Percentiles rank a stretch among this genome's conserved stretches.
Evolutionary conservation across 345 rosid genomes (phyloP).

Genomic region (Anastatica hierochuntica): DNA sequence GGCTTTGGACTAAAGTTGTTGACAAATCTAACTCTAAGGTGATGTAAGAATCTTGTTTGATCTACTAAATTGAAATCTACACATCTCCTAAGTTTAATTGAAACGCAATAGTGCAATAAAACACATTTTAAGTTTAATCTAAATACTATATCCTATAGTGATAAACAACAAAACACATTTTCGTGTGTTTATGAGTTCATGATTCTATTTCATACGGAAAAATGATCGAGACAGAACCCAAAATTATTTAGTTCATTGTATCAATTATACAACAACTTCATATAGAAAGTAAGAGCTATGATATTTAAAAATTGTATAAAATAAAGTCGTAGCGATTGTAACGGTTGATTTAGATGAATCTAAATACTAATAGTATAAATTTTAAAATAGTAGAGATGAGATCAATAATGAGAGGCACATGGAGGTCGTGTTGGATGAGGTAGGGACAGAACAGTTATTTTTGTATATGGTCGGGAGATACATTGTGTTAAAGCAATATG

Average conservation of each 20-base stretch:
- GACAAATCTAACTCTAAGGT: not conserved
- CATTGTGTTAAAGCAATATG: constrained; percentile 1
- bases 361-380: not conserved
- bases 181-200: too few species aligned
- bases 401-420: constrained; percentile 24
- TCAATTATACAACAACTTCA: not conserved
- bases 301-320: not conserved
- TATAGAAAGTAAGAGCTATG: not conserved
- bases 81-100: not conserved
- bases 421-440: constrained; percentile 26
- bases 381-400: not conserved
- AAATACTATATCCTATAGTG: not conserved
- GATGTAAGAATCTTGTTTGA: not conserved
- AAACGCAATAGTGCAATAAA: not conserved
- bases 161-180: not conserved
- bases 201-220: too few species aligned
- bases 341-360: constrained; percentile 6
- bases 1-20: not conserved
- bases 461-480: constrained; percentile 19
- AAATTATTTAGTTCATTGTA: too few species aligned
- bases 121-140: not conserved
- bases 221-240: too few species aligned
- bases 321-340: not conserved
- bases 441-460: constrained; percentile 27
- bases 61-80: not conserved